phyloP scores from a whole-genome alignment of 768 basidiomycete species.

The Collybia sp. region DNA sequence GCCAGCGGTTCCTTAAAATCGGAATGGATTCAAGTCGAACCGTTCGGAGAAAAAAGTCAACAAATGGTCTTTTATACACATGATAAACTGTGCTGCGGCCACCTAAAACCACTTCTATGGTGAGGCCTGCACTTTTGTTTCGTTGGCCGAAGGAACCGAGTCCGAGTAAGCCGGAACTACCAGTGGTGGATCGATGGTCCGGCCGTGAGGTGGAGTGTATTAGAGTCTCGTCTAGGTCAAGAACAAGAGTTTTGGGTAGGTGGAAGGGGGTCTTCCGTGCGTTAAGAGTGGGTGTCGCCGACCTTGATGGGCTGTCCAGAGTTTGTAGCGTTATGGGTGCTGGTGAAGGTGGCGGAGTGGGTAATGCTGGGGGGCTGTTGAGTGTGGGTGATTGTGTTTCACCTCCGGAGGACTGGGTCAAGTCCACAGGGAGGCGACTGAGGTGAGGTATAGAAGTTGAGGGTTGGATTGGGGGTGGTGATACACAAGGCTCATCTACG shows the following conservation, averaged over 20 bases:
- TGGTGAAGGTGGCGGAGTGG: conserved; percentile 10
- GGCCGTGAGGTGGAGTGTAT: conserved; percentile 95
- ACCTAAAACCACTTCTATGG: conserved; percentile 88
- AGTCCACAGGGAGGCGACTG: background rate
- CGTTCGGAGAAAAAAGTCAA: conserved; percentile 90
- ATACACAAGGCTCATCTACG: background rate
- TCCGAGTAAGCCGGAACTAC: conserved; percentile 59
- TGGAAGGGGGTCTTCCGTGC: conserved; percentile 69
- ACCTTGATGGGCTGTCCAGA: conserved; percentile 28
- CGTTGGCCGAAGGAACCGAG: conserved; percentile 45
- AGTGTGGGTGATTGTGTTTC: background rate
- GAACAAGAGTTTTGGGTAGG: conserved; percentile 88
- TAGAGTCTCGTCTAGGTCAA: conserved; percentile 97
- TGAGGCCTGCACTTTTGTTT: conserved; percentile 73
- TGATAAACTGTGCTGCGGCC: conserved; percentile 92
- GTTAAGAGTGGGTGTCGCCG: conserved; percentile 44
- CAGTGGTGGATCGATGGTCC: conserved; percentile 39
- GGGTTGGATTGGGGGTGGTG: background rate
- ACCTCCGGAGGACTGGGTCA: background rate
- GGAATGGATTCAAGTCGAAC: conserved; percentile 32
- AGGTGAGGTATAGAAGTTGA: background rate
- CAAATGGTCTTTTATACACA: conserved; percentile 97
- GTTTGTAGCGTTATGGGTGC: conserved; percentile 10
- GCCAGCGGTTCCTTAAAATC: conserved; percentile 2
- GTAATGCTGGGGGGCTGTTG: conserved; percentile 5